Evolutionary conservation across 2,329 filamentous ascomycete species (phyloP), one percentile per base, ranked within the genome.

Genomic region (Tolypocladium guangdongense): DNA sequence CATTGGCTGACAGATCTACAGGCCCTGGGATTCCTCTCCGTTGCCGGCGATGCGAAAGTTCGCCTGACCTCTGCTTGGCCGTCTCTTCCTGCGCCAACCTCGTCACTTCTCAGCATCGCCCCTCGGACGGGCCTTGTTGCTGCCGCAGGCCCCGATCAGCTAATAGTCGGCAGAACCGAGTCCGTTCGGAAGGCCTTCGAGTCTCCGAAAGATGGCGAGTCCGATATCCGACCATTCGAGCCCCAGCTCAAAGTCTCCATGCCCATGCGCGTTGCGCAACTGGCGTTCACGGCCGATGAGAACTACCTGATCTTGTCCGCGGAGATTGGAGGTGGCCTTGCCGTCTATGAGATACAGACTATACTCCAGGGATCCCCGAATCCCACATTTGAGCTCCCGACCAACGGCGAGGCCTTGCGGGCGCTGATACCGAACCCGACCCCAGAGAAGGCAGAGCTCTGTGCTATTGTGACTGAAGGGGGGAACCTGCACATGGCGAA

Each of bases 201-300:
- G 54, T 69, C 76, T 14, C 72, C 77, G 37, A 78, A 82, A 58
- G 71, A 77, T 54, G 78, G 74, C 60, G 83, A 85, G 57, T 78
- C 77, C 56, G 83, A 91, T 57, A 73, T 86, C 52, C 83, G 86
- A 57, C 65, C 77, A 14, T 95, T 95, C 62, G 74, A 82, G 55
- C 87, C 91, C 3, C 83, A 92, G 66, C 74, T 88, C 51, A 86
- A 78, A 55, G 78, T 97, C 7, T 75, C 83, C 2, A 78, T 95
- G 62, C 81, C 87, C 11, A 79, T 83, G 63, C 84, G 87, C 60
- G 80, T 96, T 52, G 95, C 90, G 12, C 93, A 99, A 67, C 77
- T 99, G 22, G 84, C 86, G 18, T 99, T 99, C 67, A 92, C 90
- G 0, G 81, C 88, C n/a, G 88, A 95, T 63, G 95, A 96, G 66